Evolutionary conservation across 805 yeast genomes (phyloP), one percentile per base, ranked within the genome.

Genomic region (Starmera amethionina): DNA sequence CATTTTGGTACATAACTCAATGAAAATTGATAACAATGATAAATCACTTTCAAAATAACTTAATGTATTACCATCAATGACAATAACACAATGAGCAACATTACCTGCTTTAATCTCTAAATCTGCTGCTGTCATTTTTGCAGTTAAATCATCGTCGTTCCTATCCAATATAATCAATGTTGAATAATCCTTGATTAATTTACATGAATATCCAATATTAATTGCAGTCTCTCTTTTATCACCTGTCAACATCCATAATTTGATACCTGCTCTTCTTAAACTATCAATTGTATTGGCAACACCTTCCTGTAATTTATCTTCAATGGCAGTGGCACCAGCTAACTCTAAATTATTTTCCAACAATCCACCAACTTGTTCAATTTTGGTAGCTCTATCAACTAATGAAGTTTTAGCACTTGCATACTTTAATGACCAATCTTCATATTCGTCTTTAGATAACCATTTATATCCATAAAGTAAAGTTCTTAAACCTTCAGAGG

Each of bases 141-240:
- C 77, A 34, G 75, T 64, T 35, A 90, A 62, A 39, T 75, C 77
- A 16, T 81, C 88, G 40, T 73, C 73, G 12, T 63, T 64, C 1
- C 64, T 55, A 12, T 72, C 64, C 37, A 93, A 63, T n/a, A 88
- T 62, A 12, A 90, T 79, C 12, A 93, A 85, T 0, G 95, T 83
- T 0, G 96, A 87, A 56, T 83, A 93, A 54, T 93, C 98, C 52
- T 90, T 84, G 53, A 93, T 90, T 47, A 93, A 67, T 30, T 87
- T 79, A 60, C 98, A 93, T 7, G 98, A 84, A 54, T 89, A 85
- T 1, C 97, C 98, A 60, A 93, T 90, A 55, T 88, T 93, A 45
- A 93, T 88, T 2, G 99, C 99, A 0, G 99, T 93, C 60, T 93
- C 99, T 43, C 97, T 70, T 56, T 94, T 94, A 58, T 93, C 99